Evolutionary conservation across 352 stramenopile species (phyloP).

Genomic region (Phytophthora crassamura): DNA sequence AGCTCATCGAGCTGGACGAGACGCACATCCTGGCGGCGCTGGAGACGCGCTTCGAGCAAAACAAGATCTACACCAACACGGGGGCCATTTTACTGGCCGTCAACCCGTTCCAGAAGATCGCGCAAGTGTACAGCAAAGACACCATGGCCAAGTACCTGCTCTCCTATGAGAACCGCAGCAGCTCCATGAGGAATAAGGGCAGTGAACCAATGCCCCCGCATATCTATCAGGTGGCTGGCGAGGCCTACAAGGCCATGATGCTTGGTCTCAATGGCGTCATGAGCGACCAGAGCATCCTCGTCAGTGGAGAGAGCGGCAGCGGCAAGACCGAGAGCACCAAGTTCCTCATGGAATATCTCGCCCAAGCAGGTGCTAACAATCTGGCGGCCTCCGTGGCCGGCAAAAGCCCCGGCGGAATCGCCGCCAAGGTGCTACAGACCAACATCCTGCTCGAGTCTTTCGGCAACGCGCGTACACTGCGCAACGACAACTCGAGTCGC

Average conservation of each 20-base stretch:
- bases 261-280: constrained; percentile 58
- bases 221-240: constrained; percentile 86
- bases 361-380: constrained; percentile 80
- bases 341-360: constrained; percentile 90
- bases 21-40: constrained; percentile 69
- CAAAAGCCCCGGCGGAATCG: constrained; percentile 61
- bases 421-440: constrained; percentile 91
- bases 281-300: constrained; percentile 84
- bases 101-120: constrained; percentile 85
- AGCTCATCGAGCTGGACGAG: constrained; percentile 83
- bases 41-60: constrained; percentile 67
- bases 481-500: constrained; percentile 92
- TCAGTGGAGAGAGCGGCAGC: constrained; percentile 87
- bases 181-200: constrained; percentile 33
- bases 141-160: constrained; percentile 70
- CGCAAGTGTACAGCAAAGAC: constrained; percentile 62
- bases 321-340: constrained; percentile 93
- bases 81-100: constrained; percentile 83
- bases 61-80: constrained; percentile 90
- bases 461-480: constrained; percentile 86
- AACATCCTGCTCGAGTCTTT: constrained; percentile 93
- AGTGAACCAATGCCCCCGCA: constrained; percentile 65
- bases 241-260: constrained; percentile 86
- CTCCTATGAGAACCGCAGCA: constrained; percentile 58
- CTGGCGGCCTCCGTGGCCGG: constrained; percentile 52